A percentile compares a stretch with the other conserved stretches of the same genome.
These are phyloP conservation scores for Hygrocybe coccinea DNA, from an alignment of 768 basidiomycete genomes.

Conservation along the genomic window DNA sequence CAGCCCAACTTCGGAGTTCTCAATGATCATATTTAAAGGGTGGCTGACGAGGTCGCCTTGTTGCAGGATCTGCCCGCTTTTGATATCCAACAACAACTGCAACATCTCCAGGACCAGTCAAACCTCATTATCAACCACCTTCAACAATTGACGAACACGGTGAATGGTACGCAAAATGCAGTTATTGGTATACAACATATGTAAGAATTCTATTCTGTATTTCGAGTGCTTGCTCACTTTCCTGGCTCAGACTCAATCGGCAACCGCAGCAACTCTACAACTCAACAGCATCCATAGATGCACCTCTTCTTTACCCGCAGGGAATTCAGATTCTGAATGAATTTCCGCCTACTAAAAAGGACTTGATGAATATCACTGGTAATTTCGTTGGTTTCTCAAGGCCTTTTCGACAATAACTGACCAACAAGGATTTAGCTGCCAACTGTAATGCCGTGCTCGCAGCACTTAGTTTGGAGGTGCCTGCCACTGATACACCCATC, in stretches of 20 bases:
- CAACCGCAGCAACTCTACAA: neutral
- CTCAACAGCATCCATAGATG: neutral
- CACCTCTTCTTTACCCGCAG: neutral
- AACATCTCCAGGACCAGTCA: neutral
- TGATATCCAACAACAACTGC: neutral
- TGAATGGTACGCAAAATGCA: neutral
- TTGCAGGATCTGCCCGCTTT: neutral
- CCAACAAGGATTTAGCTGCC: neutral
- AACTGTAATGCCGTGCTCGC: neutral
- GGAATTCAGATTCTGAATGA: neutral
- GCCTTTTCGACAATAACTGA: neutral
- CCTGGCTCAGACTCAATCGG: neutral
- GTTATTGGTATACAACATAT: neutral
- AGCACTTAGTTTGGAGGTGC: neutral
- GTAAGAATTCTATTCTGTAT: neutral
- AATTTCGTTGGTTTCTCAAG: neutral
- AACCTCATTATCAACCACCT: neutral
- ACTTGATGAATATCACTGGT: neutral
- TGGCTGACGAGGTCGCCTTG: neutral
- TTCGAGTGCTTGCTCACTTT: neutral
- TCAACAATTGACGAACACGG: neutral
- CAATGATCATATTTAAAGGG: neutral
- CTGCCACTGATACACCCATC: neutral
- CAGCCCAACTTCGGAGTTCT: neutral
- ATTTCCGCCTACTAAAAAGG: neutral